These are phyloP conservation scores for Onygenales sp. DNA, from an alignment of 2,329 filamentous ascomycete species.

Conservation along the genomic window DNA sequence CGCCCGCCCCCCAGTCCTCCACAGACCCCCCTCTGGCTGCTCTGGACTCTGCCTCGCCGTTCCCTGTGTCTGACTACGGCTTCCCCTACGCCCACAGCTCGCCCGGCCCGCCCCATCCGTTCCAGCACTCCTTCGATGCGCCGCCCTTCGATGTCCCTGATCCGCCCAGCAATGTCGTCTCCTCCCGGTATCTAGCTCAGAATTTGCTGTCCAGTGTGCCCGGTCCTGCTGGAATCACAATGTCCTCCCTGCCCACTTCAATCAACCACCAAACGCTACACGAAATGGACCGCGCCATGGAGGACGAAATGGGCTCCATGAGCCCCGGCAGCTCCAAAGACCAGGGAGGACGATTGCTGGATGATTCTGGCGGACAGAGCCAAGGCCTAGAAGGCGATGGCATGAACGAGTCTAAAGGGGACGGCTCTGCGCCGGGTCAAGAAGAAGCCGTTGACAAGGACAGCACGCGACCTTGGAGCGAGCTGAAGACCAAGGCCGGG, in stretches of 20 bases:
- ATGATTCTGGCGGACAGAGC: neutral
- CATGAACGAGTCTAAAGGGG: neutral
- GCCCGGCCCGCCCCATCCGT: neutral
- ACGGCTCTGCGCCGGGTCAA: neutral
- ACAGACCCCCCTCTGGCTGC: neutral
- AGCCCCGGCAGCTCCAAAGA: slow-evolving; percentile 1
- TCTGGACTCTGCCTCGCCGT: neutral
- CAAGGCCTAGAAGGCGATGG: neutral
- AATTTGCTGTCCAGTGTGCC: neutral
- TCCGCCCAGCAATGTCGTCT: neutral
- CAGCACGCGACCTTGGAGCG: slow-evolving; percentile 61
- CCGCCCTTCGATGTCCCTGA: neutral
- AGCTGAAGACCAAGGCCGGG: slow-evolving; percentile 82
- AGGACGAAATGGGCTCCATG: neutral
- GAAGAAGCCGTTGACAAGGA: slow-evolving; percentile 42
- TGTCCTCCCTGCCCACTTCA: neutral
- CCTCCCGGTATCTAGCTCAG: neutral
- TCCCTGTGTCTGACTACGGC: neutral
- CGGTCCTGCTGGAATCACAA: neutral
- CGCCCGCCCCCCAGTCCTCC: neutral
- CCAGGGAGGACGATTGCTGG: neutral
- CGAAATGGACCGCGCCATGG: neutral
- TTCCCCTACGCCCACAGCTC: neutral
- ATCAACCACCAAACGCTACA: neutral
- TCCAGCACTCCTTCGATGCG: neutral